Evolutionary conservation across 2,329 filamentous ascomycete genomes (phyloP).

Genomic region (Simplicillium sp.): DNA sequence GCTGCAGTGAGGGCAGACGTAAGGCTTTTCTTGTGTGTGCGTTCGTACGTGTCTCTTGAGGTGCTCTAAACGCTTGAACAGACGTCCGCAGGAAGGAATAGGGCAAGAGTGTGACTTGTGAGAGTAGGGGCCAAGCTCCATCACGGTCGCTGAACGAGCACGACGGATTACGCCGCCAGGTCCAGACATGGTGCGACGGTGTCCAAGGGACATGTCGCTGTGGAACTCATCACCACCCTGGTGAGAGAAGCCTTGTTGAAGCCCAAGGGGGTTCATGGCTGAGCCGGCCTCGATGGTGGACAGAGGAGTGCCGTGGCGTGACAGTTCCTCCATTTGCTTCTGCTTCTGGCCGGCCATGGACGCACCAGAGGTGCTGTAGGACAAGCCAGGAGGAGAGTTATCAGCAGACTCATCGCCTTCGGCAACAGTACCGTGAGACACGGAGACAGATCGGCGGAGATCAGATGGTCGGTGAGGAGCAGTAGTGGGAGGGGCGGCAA

Average conservation of each 20-base stretch:
- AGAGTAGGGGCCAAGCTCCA: conserved; percentile 92
- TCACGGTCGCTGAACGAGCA: conserved; percentile 88
- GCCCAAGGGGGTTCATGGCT: conserved; percentile 58
- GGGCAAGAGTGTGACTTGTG: conserved; percentile 98
- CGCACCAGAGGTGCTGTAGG: conserved; percentile 61
- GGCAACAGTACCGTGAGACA: conserved; percentile 70
- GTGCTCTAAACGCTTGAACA: conserved; percentile 99
- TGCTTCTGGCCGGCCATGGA: conserved; percentile 57
- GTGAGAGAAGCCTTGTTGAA: conserved; percentile 60
- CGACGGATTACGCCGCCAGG: conserved; percentile 72
- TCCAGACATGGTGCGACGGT: conserved; percentile 61
- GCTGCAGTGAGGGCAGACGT: conserved; percentile 95
- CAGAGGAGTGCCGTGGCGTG: conserved; percentile 82
- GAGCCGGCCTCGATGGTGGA: conserved; percentile 78
- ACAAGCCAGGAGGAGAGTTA: conserved; percentile 69
- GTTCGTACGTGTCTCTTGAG: conserved; percentile 97
- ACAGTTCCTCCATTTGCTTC: conserved; percentile 73
- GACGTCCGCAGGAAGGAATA: conserved; percentile 92
- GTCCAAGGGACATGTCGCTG: conserved; percentile 19
- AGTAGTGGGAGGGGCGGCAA: conserved; percentile 55
- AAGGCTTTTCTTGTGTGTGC: conserved; percentile 97
- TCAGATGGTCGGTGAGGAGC: conserved; percentile 75
- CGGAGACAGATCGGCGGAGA: conserved; percentile 81
- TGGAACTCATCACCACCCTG: conserved; percentile 26
- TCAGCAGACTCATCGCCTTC: conserved; percentile 72